A percentile compares a stretch with the other conserved stretches of the same genome.
These are phyloP conservation scores for Globisporangium perplexum DNA, from an alignment of 352 stramenopile species.

Conservation along the genomic window DNA sequence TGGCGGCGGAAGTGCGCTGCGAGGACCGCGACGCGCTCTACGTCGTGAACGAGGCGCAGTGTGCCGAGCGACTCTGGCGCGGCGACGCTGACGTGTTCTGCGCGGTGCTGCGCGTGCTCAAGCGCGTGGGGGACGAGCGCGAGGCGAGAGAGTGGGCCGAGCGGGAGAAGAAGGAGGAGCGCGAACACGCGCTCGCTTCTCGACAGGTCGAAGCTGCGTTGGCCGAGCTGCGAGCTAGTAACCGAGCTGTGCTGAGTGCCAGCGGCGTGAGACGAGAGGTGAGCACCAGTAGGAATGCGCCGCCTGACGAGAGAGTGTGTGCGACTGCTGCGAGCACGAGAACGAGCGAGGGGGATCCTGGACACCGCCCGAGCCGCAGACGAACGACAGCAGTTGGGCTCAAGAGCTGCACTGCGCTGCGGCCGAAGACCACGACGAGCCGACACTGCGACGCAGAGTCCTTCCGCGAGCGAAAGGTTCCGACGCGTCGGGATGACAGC, in stretches of 20 bases:
- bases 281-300: background rate
- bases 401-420: background rate
- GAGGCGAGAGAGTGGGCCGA: background rate
- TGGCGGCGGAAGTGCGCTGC: slow-evolving; percentile 28
- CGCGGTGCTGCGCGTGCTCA: slow-evolving; percentile 41
- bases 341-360: background rate
- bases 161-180: background rate
- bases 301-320: background rate
- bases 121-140: slow-evolving; percentile 18
- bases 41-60: slow-evolving; percentile 39
- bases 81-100: slow-evolving; percentile 32
- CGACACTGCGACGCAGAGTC: background rate
- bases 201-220: background rate
- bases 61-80: slow-evolving; percentile 25
- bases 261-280: no score
- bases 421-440: slow-evolving; percentile 6
- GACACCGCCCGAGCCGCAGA: background rate
- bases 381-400: background rate
- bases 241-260: no score
- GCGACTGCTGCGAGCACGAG: background rate
- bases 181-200: no score
- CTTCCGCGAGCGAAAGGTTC: background rate
- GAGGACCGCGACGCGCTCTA: slow-evolving; percentile 40
- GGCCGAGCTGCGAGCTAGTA: background rate
- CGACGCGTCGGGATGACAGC: slow-evolving; percentile 13